phyloP scores from a whole-genome alignment of 352 stramenopile genomes.

The Globisporangium nodosum region DNA sequence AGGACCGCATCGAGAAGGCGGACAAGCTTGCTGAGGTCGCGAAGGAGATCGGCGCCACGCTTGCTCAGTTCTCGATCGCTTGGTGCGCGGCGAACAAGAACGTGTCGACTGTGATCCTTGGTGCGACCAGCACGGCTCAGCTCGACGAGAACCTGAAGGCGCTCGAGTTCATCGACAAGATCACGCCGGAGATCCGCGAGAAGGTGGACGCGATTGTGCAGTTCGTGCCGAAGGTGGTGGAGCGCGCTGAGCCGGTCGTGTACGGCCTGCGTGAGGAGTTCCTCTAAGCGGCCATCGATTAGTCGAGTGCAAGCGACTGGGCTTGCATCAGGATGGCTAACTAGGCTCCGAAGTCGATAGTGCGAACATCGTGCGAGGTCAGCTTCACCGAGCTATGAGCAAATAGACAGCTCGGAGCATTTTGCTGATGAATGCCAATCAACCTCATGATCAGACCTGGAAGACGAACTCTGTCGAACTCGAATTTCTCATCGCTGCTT shows the following conservation, averaged over 20 bases:
- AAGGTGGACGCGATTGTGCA: conserved; percentile 70
- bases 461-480: too few relatives aligned
- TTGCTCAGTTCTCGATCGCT: conserved; percentile 51
- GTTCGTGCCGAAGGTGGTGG: conserved; percentile 28
- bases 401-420: too few relatives aligned
- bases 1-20: conserved; percentile 43
- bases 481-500: too few relatives aligned
- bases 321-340: too few relatives aligned
- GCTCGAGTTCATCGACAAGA: conserved; percentile 54
- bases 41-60: conserved; percentile 53
- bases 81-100: conserved; percentile 51
- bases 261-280: conserved; percentile 29
- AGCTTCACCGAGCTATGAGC: too few relatives aligned
- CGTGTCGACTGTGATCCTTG: conserved; percentile 35
- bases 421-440: too few relatives aligned
- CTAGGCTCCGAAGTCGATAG: too few relatives aligned
- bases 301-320: neutral
- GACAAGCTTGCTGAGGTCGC: conserved; percentile 42
- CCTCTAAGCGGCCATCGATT: conserved; percentile 17
- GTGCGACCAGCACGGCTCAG: conserved; percentile 31
- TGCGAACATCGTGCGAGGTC: too few relatives aligned
- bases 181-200: conserved; percentile 57
- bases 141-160: conserved; percentile 76
- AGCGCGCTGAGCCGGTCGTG: conserved; percentile 23
- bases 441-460: too few relatives aligned